Evolutionary conservation across 345 rosid genomes (phyloP).

Genomic region (Camelina laxa): DNA sequence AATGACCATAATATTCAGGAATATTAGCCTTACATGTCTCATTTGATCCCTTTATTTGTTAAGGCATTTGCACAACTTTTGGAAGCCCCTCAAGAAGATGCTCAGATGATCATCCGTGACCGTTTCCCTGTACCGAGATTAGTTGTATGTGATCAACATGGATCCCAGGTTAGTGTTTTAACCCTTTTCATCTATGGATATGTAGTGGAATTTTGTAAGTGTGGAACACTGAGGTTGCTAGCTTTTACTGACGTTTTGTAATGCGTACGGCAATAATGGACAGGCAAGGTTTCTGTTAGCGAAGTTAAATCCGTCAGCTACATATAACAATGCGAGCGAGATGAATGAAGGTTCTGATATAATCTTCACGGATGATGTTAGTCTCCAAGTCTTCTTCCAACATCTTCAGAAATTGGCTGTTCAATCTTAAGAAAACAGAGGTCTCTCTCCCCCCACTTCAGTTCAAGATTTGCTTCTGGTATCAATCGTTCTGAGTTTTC

Average conservation of each 20-base stretch:
- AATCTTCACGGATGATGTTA: slow-evolving; percentile 95
- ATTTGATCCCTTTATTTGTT: slow-evolving; percentile 14
- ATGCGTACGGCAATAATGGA: slow-evolving; percentile 21
- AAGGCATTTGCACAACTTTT: slow-evolving; percentile 72
- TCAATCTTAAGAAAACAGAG: slow-evolving; percentile 66
- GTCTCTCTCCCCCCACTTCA: background rate
- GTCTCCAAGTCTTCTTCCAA: slow-evolving; percentile 93
- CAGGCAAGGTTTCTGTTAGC: slow-evolving; percentile 98
- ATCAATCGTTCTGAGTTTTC: background rate
- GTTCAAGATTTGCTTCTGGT: background rate
- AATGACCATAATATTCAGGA: background rate
- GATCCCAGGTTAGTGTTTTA: slow-evolving; percentile 81
- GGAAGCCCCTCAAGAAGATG: slow-evolving; percentile 87
- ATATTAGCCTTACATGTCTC: slow-evolving; percentile 22
- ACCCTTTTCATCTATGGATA: slow-evolving; percentile 11
- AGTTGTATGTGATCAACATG: slow-evolving; percentile 98
- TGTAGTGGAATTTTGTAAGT: background rate
- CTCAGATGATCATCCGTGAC: slow-evolving; percentile 71
- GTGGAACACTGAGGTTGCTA: background rate
- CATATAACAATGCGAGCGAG: slow-evolving; percentile 76
- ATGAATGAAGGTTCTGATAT: slow-evolving; percentile 83
- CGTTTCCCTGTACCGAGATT: slow-evolving; percentile 97
- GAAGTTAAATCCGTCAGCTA: slow-evolving; percentile 93
- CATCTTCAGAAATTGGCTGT: slow-evolving; percentile 98
- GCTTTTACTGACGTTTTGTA: slow-evolving; percentile 4